phyloP scores from a whole-genome alignment of 2,329 filamentous ascomycete species.

The Diaporthe nobilis region DNA sequence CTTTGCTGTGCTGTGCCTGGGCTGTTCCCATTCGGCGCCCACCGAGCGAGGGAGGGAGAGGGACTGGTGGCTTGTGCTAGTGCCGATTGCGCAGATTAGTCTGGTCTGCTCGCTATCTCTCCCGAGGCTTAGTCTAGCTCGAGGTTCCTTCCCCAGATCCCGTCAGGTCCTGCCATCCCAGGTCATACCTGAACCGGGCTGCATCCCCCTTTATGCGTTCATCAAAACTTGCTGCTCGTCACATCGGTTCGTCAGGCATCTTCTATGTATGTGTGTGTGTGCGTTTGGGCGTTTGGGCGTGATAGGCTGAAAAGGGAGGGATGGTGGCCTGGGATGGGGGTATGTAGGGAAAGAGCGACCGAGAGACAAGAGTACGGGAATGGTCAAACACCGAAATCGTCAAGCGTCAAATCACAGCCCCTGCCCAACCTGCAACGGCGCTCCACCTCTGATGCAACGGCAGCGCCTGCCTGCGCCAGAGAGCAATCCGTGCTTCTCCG shows the following conservation, averaged over 20 bases:
- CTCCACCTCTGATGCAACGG: constrained; percentile 24
- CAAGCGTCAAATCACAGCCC: constrained; percentile 33
- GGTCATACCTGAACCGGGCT: neutral
- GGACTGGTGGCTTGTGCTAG: neutral
- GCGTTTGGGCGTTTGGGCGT: neutral
- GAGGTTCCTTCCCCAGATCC: neutral
- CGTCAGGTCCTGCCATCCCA: constrained; percentile 11
- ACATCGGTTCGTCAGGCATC: constrained; percentile 19
- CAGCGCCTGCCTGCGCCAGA: constrained; percentile 19
- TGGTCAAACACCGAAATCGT: constrained; percentile 12
- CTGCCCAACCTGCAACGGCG: constrained; percentile 13
- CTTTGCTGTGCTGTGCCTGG: neutral
- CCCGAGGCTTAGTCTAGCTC: neutral
- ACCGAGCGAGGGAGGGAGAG: constrained; percentile 1
- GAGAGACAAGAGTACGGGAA: constrained; percentile 6
- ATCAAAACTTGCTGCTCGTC: constrained; percentile 2
- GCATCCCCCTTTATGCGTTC: constrained; percentile 32
- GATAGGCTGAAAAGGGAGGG: neutral
- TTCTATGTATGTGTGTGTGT: neutral
- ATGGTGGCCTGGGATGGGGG: constrained; percentile 9
- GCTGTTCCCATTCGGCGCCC: constrained; percentile 9
- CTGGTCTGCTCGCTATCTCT: constrained; percentile 17
- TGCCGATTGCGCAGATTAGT: constrained; percentile 30
- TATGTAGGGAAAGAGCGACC: constrained; percentile 8
- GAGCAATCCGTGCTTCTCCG: constrained; percentile 26